These are phyloP conservation scores for Arctium lappa DNA, from an alignment of 129 eudicot species.

Conservation along the genomic window DNA sequence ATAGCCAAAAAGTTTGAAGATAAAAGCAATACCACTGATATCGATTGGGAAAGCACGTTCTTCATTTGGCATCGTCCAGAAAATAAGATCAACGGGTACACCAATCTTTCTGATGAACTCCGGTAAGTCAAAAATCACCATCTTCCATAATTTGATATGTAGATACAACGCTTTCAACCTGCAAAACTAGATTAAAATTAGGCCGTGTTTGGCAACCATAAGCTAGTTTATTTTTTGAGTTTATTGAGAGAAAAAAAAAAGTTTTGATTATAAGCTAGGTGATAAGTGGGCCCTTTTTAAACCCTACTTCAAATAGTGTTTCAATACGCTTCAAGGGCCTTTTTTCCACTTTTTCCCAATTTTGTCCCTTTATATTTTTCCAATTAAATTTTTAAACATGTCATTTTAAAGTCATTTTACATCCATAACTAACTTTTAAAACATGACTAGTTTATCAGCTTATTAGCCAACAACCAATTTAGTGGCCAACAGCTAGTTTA, in stretches of 20 bases:
- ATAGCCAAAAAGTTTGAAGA: conserved; percentile 51
- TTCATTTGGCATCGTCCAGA: conserved; percentile 73
- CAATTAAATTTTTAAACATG: no score
- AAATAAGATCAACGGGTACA: conserved; percentile 54
- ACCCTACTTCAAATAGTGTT: neutral
- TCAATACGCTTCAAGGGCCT: no score
- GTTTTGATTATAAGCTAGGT: neutral
- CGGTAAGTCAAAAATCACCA: conserved; percentile 36
- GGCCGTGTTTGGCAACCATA: neutral
- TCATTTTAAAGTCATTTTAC: no score
- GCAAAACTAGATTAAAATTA: neutral
- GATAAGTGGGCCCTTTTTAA: neutral
- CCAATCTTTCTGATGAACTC: conserved; percentile 55
- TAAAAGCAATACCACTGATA: conserved; percentile 27
- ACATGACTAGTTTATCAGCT: no score
- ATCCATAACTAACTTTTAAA: no score
- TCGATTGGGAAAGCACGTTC: conserved; percentile 88
- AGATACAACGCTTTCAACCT: neutral
- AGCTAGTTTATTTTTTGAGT: neutral
- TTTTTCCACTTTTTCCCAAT: no score
- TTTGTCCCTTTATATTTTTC: no score
- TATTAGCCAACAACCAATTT: no score
- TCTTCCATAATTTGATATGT: neutral
- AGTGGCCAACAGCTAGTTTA: no score
- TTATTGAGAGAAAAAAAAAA: neutral